Percentiles rank a stretch among this genome's conserved stretches.
phyloP scores from a whole-genome alignment of 352 stramenopile genomes.

The Phytophthora citricola region DNA sequence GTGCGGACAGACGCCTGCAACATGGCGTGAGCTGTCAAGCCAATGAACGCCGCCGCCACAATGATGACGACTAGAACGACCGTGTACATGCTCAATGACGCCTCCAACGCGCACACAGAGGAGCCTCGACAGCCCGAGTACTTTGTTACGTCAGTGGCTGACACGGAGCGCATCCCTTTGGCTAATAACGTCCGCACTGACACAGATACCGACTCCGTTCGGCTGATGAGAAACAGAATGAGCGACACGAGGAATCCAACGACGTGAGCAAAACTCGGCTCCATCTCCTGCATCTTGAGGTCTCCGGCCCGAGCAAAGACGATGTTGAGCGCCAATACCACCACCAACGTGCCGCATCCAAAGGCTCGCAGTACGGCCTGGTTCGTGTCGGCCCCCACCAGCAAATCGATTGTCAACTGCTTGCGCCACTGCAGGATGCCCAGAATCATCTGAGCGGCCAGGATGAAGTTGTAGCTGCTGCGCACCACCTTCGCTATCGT shows the following conservation, averaged over 20 bases:
- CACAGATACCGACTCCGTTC: slow-evolving; percentile 9
- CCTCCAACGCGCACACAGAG: slow-evolving; percentile 36
- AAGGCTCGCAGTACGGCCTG: slow-evolving; percentile 39
- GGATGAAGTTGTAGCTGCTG: slow-evolving; percentile 49
- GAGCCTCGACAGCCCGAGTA: slow-evolving; percentile 46
- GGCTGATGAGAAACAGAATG: slow-evolving; percentile 27
- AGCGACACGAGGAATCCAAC: slow-evolving; percentile 34
- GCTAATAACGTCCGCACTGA: slow-evolving; percentile 29
- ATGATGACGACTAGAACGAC: slow-evolving; percentile 33
- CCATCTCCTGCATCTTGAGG: slow-evolving; percentile 49
- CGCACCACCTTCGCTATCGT: slow-evolving; percentile 49
- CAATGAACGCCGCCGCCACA: slow-evolving; percentile 5
- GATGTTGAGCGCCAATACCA: slow-evolving; percentile 42
- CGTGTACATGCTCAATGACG: slow-evolving; percentile 28
- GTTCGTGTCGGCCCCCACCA: slow-evolving; percentile 41
- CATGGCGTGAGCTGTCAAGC: slow-evolving; percentile 26
- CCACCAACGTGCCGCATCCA: slow-evolving; percentile 37
- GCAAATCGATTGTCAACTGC: slow-evolving; percentile 46
- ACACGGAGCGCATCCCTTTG: slow-evolving; percentile 31
- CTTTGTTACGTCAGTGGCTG: slow-evolving; percentile 28
- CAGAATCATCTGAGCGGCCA: slow-evolving; percentile 44
- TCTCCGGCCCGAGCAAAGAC: slow-evolving; percentile 42
- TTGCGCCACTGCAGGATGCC: slow-evolving; percentile 42
- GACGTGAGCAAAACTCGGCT: slow-evolving; percentile 47
- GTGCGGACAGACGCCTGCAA: slow-evolving; percentile 14